Conservation (phyloP, 345 rosid species). For the Syzygium aromaticum region DNA sequence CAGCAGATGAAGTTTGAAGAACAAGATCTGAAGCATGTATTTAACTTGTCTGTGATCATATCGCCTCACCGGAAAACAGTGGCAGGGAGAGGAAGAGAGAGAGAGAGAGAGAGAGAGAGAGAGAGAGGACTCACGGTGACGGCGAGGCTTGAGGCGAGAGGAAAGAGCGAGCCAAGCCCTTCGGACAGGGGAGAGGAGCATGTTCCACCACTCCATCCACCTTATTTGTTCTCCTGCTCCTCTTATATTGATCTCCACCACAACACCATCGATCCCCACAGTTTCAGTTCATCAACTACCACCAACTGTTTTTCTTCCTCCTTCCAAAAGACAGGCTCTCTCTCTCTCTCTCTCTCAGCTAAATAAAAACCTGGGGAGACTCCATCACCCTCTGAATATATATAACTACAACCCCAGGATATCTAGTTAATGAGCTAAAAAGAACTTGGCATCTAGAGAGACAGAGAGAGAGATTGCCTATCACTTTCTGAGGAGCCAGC, state of each 20-base stretch:
- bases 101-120: background rate
- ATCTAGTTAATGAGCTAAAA: background rate
- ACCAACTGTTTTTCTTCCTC: background rate
- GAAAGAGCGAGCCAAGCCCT: constrained; percentile 10
- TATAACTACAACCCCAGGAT: background rate
- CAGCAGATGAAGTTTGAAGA: background rate
- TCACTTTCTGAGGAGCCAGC: background rate
- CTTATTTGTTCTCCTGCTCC: background rate
- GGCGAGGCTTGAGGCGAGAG: constrained; percentile 1
- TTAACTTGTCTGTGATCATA: background rate
- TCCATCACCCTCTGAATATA: background rate
- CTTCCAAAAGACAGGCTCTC: background rate
- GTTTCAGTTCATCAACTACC: background rate
- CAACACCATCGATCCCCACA: background rate
- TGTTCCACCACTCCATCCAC: constrained; percentile 4
- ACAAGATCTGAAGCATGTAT: background rate
- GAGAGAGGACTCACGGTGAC: background rate
- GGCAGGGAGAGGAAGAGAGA: background rate
- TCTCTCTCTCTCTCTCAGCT: background rate
- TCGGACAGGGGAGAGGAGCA: constrained; percentile 1
- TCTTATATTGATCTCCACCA: background rate
- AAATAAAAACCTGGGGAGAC: background rate
- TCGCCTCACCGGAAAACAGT: background rate
- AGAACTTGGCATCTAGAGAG: background rate
- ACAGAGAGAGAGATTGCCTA: background rate